Evolutionary conservation across 306 rosid genomes (phyloP), one percentile per base, ranked within the genome.

Genomic region (Lathyrus tuberosus): DNA sequence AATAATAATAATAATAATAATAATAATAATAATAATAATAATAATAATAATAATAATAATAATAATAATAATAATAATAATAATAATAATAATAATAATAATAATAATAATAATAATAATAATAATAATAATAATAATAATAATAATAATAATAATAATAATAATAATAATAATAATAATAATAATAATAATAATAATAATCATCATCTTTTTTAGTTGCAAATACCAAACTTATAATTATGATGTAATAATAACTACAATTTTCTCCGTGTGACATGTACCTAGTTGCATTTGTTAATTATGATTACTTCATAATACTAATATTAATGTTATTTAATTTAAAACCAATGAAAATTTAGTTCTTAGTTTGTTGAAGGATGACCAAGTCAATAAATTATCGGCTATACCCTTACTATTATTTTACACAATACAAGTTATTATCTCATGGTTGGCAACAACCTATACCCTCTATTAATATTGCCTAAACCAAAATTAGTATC

Each of bases 331-430:
- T 14, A 44, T 71, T 17, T 13, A 11, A 65, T 41, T 13, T 42
- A 35, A 63, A 74, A 38, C 9, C 7, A 28, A 37, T 5, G 59
- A 13, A 54, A 70, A 65, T 46, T 70, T 60, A 69, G 71, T 6
- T 67, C n/a, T 2, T 38, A 52, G 41, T 43, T 67, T 37, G 73
- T 68, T 57, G 5, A 33, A 66, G 58, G 16, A 71, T 9, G 81
- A 71, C 76, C 71, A 10, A 44, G 81, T 85, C 85, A 74, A 79
- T 60, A 5, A 63, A 31, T 68, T 10, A 70, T 69, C 26, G 18
- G 35, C 51, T 72, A 67, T 47, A 61, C 54, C 40, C 35, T 44
- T 49, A 15, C 14, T 58, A 10, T 6, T 40, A 42, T 58, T 67
- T 54, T 8, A 48, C 66, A 49, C 14, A 38, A 43, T 69, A 56